Conservation (phyloP, 2,329 filamentous ascomycete species). For the Calonectria hawksworthii region DNA sequence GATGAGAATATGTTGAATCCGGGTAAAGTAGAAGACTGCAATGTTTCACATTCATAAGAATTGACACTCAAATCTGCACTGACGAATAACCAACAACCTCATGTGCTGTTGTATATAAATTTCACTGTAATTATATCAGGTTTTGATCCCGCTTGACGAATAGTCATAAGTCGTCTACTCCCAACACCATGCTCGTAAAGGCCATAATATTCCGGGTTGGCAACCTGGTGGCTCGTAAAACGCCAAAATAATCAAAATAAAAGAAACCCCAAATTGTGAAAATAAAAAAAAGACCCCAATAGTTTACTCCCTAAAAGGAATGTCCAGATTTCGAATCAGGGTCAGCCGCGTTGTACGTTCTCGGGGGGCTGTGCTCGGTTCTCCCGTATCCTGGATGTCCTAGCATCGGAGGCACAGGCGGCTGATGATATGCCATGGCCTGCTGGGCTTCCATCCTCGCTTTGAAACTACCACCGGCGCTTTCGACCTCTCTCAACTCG, state of each 20-base stretch:
- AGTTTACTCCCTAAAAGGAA: background rate
- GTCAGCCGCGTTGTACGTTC: background rate
- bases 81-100: background rate
- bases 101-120: background rate
- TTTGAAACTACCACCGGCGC: slow-evolving; percentile 13
- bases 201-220: background rate
- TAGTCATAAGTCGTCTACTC: background rate
- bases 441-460: slow-evolving; percentile 11
- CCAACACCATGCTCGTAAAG: background rate
- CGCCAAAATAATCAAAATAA: background rate
- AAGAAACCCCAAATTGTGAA: background rate
- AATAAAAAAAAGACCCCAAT: background rate
- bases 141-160: background rate
- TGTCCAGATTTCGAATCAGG: background rate
- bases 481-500: slow-evolving; percentile 16
- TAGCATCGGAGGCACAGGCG: slow-evolving; percentile 2
- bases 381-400: background rate
- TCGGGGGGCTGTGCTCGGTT: slow-evolving; percentile 1
- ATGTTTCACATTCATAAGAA: background rate
- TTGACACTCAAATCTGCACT: background rate
- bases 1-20: background rate
- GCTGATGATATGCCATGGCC: background rate
- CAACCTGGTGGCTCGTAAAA: background rate
- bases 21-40: background rate
- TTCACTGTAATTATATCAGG: background rate